These are phyloP conservation scores for Lupinus albus DNA, from an alignment of 306 rosid genomes.

Conservation along the genomic window DNA sequence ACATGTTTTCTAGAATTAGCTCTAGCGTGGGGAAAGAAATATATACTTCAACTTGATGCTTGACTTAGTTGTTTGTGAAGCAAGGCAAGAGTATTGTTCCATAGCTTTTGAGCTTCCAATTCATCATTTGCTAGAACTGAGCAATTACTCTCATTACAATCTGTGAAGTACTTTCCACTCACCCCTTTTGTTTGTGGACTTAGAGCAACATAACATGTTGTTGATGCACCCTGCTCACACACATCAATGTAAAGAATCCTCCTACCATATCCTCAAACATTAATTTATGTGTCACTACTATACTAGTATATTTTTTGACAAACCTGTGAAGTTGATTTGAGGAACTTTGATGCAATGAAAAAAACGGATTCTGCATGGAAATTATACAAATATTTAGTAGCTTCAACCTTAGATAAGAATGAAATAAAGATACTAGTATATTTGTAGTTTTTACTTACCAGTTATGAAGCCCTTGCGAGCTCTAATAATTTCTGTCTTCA, in stretches of 20 bases:
- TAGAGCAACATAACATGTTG: slow-evolving; percentile 83
- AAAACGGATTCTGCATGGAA: slow-evolving; percentile 76
- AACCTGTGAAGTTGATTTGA: slow-evolving; percentile 81
- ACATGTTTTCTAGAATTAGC: slow-evolving; percentile 31
- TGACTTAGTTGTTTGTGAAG: slow-evolving; percentile 61
- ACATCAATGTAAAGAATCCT: not conserved
- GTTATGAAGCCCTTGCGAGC: slow-evolving; percentile 82
- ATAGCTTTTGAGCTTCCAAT: slow-evolving; percentile 68
- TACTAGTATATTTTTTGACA: slow-evolving; percentile 19
- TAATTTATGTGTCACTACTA: not conserved
- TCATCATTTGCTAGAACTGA: slow-evolving; percentile 82
- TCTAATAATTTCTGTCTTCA: slow-evolving; percentile 80
- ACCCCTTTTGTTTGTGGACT: slow-evolving; percentile 66
- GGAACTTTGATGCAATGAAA: slow-evolving; percentile 82
- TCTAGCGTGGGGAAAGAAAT: slow-evolving; percentile 7
- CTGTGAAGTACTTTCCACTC: slow-evolving; percentile 81
- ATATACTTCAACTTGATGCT: slow-evolving; percentile 43
- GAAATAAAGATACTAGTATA: not conserved
- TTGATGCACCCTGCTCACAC: slow-evolving; percentile 74
- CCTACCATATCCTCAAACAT: not conserved
- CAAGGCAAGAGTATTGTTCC: slow-evolving; percentile 66
- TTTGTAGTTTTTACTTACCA: too few species aligned
- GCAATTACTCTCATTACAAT: slow-evolving; percentile 78
- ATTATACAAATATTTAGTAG: not conserved
- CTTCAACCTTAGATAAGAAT: slow-evolving; percentile 18